Evolutionary conservation across 2,329 filamentous ascomycete species (phyloP).

Genomic region (Dendryphion nanum): DNA sequence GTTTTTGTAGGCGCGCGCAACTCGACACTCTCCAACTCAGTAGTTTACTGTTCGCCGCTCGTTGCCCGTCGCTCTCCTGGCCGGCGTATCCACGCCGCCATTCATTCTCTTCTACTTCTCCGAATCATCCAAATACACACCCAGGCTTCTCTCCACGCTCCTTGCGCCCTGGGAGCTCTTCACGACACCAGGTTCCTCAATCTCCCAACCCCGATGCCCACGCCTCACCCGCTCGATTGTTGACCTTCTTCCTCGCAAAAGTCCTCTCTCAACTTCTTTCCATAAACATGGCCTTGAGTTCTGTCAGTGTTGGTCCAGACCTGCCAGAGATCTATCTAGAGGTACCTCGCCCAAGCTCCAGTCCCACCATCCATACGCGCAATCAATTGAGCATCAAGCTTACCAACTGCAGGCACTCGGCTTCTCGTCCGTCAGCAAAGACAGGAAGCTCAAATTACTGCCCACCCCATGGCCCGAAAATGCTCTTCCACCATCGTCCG

Average conservation of each 20-base stretch:
- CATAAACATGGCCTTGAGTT: constrained; percentile 60
- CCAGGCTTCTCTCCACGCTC: no score
- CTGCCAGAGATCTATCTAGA: constrained; percentile 80
- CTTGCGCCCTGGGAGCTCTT: no score
- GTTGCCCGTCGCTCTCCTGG: no score
- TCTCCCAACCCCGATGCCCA: constrained; percentile 34
- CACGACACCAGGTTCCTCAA: no score
- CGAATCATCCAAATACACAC: no score
- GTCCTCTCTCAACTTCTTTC: constrained; percentile 23
- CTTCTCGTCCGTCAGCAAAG: constrained; percentile 70
- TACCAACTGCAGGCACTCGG: constrained; percentile 60
- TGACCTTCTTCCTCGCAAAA: constrained; percentile 25
- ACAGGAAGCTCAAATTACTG: constrained; percentile 76
- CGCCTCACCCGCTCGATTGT: constrained; percentile 17
- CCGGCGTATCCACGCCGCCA: no score
- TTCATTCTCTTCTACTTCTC: no score
- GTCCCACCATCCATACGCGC: no score
- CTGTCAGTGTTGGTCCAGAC: constrained; percentile 59
- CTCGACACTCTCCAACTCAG: no score
- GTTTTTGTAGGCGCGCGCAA: no score
- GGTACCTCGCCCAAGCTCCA: no score
- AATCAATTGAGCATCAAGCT: not conserved
- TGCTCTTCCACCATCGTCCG: constrained; percentile 69
- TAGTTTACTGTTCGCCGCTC: no score
- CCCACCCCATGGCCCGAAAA: constrained; percentile 72